phyloP scores from a whole-genome alignment of 495 filamentous ascomycete genomes.

The Daldinia decipiens region DNA sequence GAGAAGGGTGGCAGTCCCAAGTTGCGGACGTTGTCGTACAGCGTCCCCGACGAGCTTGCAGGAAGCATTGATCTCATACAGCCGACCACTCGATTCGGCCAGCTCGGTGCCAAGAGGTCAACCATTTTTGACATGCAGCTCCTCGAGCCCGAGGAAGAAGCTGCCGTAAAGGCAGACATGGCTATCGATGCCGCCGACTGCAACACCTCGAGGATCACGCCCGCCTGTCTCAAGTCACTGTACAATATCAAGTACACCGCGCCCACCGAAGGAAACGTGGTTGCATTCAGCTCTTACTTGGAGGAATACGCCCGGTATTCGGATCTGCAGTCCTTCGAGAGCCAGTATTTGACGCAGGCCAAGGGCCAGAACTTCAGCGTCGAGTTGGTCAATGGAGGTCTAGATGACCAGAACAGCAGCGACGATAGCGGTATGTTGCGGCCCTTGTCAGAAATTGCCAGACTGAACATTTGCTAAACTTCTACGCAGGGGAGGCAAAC shows the following conservation, averaged over 20 bases:
- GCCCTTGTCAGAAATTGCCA: background rate
- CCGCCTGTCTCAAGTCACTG: conserved; percentile 66
- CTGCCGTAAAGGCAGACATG: conserved; percentile 12
- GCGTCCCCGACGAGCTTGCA: conserved; percentile 62
- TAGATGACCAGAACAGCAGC: conserved; percentile 61
- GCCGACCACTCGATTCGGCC: conserved; percentile 67
- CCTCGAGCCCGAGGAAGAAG: conserved; percentile 36
- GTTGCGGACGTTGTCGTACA: conserved; percentile 68
- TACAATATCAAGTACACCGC: conserved; percentile 70
- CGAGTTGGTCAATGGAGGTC: conserved; percentile 64
- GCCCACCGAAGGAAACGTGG: conserved; percentile 56
- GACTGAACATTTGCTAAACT: conserved; percentile 15
- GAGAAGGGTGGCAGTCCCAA: conserved; percentile 43
- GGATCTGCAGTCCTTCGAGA: conserved; percentile 48
- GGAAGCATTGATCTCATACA: conserved; percentile 66
- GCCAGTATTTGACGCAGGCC: conserved; percentile 53
- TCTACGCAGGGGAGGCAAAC: conserved; percentile 68
- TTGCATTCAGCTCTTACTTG: conserved; percentile 69
- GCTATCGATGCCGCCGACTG: conserved; percentile 50
- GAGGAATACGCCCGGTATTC: conserved; percentile 60
- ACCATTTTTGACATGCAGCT: conserved; percentile 52
- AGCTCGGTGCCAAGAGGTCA: conserved; percentile 45
- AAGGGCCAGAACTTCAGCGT: conserved; percentile 64
- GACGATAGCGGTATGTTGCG: conserved; percentile 51
- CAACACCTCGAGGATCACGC: conserved; percentile 63